Percentiles rank a stretch among this genome's conserved stretches.
These are phyloP conservation scores for Populus euphratica DNA, from an alignment of 345 rosid species.

Conservation along the genomic window DNA sequence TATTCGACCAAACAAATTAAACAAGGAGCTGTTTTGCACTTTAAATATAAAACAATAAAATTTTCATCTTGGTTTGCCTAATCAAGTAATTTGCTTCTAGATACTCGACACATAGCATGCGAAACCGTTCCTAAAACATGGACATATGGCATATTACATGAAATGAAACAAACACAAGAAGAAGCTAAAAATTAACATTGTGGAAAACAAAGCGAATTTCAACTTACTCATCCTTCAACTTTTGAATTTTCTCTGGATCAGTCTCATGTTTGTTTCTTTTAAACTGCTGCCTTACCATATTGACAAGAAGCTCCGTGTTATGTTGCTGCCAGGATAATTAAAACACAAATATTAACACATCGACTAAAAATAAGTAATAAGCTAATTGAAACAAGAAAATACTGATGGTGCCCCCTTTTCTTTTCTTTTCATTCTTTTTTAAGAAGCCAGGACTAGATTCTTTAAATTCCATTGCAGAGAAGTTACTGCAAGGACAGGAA, in stretches of 20 bases:
- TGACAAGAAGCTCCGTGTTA: conserved; percentile 71
- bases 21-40: background rate
- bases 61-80: background rate
- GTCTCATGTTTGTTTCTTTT: conserved; percentile 74
- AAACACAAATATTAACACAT: background rate
- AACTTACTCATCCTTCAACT: conserved; percentile 87
- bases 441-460: background rate
- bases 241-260: conserved; percentile 85
- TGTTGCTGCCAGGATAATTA: conserved; percentile 57
- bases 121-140: background rate
- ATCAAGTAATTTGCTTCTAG: background rate
- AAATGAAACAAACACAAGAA: background rate
- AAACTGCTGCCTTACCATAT: conserved; percentile 86
- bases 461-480: background rate
- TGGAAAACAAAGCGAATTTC: background rate
- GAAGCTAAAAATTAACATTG: background rate
- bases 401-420: background rate
- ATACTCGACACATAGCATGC: background rate
- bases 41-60: background rate
- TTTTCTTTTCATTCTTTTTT: background rate
- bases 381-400: background rate
- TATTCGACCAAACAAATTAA: background rate
- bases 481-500: background rate
- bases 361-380: background rate
- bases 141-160: background rate